phyloP scores from a whole-genome alignment of 202 grass and related monocot species.

The Hordeum pubiflorum region DNA sequence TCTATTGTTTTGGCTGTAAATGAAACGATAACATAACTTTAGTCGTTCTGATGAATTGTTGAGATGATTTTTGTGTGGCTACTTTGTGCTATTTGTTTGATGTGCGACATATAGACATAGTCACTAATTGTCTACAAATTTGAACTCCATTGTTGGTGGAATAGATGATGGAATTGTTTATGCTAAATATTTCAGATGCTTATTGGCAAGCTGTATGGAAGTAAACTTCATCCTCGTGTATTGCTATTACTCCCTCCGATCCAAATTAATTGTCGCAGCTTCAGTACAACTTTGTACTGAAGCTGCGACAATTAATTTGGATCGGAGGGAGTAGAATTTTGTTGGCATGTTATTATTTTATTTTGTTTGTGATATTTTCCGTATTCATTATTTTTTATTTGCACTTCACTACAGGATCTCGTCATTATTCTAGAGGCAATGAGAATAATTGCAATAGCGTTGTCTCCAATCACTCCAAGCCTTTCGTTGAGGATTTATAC shows the following conservation, averaged over 20 bases:
- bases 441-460: slow-evolving; percentile 83
- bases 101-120: background rate
- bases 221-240: background rate
- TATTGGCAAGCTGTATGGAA: background rate
- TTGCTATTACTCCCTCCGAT: background rate
- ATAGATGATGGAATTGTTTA: background rate
- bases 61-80: background rate
- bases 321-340: background rate
- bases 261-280: too few relatives aligned
- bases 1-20: background rate
- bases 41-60: background rate
- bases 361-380: background rate
- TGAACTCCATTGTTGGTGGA: background rate
- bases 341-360: background rate
- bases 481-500: slow-evolving; percentile 68
- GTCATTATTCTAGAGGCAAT: slow-evolving; percentile 85
- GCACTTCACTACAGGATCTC: slow-evolving; percentile 64
- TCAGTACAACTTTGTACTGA: too few relatives aligned
- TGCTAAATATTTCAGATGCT: background rate
- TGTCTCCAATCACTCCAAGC: slow-evolving; percentile 79
- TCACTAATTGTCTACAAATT: background rate
- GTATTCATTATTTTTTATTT: slow-evolving; percentile 5
- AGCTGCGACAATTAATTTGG: too few relatives aligned
- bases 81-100: background rate
- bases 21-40: background rate